phyloP scores from a whole-genome alignment of 768 basidiomycete species.

The Leccinum subtestaceum region DNA sequence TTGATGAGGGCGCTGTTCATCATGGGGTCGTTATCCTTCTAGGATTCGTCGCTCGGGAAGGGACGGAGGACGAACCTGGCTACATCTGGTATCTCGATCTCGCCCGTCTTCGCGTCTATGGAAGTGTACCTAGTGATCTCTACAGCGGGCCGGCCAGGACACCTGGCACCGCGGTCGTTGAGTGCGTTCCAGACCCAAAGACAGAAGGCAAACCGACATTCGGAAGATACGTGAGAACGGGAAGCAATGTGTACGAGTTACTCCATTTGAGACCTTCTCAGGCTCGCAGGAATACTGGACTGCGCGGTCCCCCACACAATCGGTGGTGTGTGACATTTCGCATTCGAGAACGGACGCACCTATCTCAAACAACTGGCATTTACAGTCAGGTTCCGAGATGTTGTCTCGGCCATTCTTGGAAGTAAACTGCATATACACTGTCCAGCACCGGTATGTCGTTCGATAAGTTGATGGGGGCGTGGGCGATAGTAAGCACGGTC shows the following conservation, averaged over 20 bases:
- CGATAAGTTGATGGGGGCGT: background rate
- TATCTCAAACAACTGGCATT: constrained; percentile 66
- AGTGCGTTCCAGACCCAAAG: constrained; percentile 5
- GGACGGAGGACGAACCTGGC: constrained; percentile 37
- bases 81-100: constrained; percentile 48
- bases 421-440: constrained; percentile 4
- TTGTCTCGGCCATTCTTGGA: background rate
- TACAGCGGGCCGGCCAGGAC: constrained; percentile 59
- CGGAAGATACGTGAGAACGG: constrained; percentile 74
- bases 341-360: constrained; percentile 15
- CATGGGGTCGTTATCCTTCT: constrained; percentile 4
- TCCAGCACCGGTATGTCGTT: background rate
- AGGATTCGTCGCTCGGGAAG: constrained; percentile 4
- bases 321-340: constrained; percentile 5
- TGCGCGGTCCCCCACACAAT: constrained; percentile 7
- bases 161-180: constrained; percentile 42
- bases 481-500: background rate
- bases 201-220: constrained; percentile 45
- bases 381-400: constrained; percentile 13
- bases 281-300: constrained; percentile 65
- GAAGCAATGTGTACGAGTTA: constrained; percentile 51
- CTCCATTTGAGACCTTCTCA: constrained; percentile 29
- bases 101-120: constrained; percentile 45
- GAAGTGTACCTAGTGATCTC: constrained; percentile 64
- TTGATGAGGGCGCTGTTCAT: constrained; percentile 29